Percentiles rank a stretch among this genome's conserved stretches.
Evolutionary conservation across 2,329 filamentous ascomycete genomes (phyloP).

Genomic region (Dryadomyces quercivorus): DNA sequence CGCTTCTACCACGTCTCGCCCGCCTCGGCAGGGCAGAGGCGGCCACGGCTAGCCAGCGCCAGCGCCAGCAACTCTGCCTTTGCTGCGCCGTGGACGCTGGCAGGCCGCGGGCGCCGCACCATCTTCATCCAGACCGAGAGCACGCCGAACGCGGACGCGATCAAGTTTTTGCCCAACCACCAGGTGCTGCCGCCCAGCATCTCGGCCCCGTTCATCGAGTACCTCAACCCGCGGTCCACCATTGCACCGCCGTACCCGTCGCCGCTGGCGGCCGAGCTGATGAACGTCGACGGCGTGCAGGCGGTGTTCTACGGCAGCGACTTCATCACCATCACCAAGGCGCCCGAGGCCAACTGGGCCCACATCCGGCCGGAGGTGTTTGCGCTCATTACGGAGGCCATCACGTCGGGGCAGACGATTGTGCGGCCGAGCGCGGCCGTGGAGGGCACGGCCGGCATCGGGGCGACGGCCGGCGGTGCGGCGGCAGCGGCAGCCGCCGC

Average conservation of each 20-base stretch:
- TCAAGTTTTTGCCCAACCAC: conserved; percentile 93
- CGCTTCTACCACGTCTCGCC: conserved; percentile 6
- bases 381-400: conserved; percentile 82
- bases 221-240: conserved; percentile 77
- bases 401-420: conserved; percentile 71
- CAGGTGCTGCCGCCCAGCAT: conserved; percentile 66
- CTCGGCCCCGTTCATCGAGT: conserved; percentile 74
- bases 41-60: conserved; percentile 12
- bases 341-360: conserved; percentile 78
- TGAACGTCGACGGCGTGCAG: conserved; percentile 91
- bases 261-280: conserved; percentile 75
- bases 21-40: conserved; percentile 10
- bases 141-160: conserved; percentile 87
- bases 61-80: conserved; percentile 10
- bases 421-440: conserved; percentile 46
- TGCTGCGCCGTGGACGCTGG: conserved; percentile 14
- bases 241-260: conserved; percentile 83
- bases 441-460: background rate
- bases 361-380: conserved; percentile 95
- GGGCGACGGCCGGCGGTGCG: conserved; percentile 13
- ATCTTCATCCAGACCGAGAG: conserved; percentile 98
- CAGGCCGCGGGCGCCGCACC: conserved; percentile 39
- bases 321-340: conserved; percentile 95
- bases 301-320: conserved; percentile 89
- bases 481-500: conserved; percentile 30